Percentiles rank a stretch among this genome's conserved stretches.
These are phyloP conservation scores for Cutaneotrichosporon sp. DNA, from an alignment of 1,284 basidiomycete species.

Conservation along the genomic window DNA sequence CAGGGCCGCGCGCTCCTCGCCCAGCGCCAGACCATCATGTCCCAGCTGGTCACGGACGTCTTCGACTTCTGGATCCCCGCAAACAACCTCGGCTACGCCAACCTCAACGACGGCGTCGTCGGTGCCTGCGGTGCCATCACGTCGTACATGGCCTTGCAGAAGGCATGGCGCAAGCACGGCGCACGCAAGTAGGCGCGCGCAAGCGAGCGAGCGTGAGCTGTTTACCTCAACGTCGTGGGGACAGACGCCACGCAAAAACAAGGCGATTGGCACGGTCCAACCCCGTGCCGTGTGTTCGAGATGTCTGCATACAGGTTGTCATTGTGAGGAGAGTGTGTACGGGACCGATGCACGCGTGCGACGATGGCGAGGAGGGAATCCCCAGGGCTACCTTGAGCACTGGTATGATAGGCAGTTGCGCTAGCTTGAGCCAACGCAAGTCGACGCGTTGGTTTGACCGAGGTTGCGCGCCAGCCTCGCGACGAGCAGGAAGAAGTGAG, in stretches of 20 bases:
- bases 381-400: no score
- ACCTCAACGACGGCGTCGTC: conserved; percentile 77
- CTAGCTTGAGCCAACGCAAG: no score
- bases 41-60: conserved; percentile 45
- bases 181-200: conserved; percentile 9
- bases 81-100: conserved; percentile 68
- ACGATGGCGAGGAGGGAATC: no score
- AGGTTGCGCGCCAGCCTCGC: no score
- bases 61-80: conserved; percentile 74
- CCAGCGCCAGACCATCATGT: conserved; percentile 42
- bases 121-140: conserved; percentile 56
- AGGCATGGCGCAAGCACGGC: conserved; percentile 45
- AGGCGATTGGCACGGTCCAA: neutral
- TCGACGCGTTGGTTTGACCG: no score
- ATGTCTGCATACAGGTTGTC: neutral
- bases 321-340: no score
- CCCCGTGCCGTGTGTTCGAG: neutral
- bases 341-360: no score
- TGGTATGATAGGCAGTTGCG: no score
- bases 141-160: conserved; percentile 51
- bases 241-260: no score
- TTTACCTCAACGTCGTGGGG: no score
- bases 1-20: conserved; percentile 41
- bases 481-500: no score
- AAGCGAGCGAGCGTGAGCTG: no score